Conservation (phyloP, 1,284 basidiomycete genomes). For the Tylopilus sp. region DNA sequence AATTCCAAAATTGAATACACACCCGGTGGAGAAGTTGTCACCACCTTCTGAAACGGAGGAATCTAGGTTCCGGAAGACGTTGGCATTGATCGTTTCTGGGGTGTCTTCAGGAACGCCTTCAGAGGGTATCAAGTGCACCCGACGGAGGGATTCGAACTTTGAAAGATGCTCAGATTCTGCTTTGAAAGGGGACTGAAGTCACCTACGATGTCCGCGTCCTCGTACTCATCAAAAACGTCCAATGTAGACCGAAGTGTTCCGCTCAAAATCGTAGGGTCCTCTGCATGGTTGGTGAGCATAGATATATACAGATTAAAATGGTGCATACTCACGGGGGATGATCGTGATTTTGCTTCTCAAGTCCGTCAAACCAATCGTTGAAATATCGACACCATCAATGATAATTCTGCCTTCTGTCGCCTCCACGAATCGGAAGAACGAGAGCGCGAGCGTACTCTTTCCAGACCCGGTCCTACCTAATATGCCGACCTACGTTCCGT, state of each 20-base stretch:
- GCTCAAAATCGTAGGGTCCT: constrained; percentile 87
- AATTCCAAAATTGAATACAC: constrained; percentile 14
- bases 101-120: constrained; percentile 44
- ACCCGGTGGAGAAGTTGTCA: constrained; percentile 93
- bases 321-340: constrained; percentile 70
- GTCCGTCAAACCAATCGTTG: constrained; percentile 82
- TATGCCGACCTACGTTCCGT: constrained; percentile 60
- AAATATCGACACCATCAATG: constrained; percentile 86
- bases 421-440: constrained; percentile 95
- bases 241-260: constrained; percentile 82
- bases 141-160: constrained; percentile 80
- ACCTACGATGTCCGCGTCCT: constrained; percentile 78
- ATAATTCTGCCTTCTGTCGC: constrained; percentile 76
- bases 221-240: constrained; percentile 88
- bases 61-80: constrained; percentile 84
- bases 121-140: constrained; percentile 79
- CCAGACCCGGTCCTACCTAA: constrained; percentile 87
- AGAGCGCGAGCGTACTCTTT: constrained; percentile 85
- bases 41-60: constrained; percentile 82
- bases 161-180: constrained; percentile 6
- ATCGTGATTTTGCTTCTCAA: constrained; percentile 83
- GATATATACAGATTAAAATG: neutral
- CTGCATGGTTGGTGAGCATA: constrained; percentile 34
- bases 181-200: neutral
- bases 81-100: constrained; percentile 59